Evolutionary conservation across 148 eudicot species (phyloP).

Genomic region (Pharnaceum exiguum): DNA sequence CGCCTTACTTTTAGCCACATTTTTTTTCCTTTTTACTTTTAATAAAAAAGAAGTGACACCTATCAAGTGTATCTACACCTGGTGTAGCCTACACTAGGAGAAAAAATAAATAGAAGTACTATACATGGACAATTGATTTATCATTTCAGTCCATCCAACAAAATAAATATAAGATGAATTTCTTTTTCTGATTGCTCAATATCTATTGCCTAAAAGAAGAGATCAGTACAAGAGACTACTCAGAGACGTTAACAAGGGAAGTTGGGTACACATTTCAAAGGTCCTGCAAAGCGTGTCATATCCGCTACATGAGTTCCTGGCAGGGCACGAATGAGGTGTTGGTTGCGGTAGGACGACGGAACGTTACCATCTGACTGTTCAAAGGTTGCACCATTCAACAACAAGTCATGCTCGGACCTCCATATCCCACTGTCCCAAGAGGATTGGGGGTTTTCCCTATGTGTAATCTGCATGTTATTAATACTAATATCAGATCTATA

Average conservation of each 20-base stretch:
- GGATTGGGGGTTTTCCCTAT: constrained; percentile 14
- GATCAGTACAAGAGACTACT: too few species aligned
- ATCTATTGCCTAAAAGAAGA: too few species aligned
- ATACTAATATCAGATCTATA: too few species aligned
- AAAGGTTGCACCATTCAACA: constrained; percentile 56
- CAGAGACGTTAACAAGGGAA: constrained; percentile 31
- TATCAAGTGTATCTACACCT: too few species aligned
- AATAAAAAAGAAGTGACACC: too few species aligned
- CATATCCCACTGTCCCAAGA: constrained; percentile 44
- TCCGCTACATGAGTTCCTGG: constrained; percentile 25
- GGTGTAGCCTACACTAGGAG: too few species aligned
- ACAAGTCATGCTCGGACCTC: constrained; percentile 43
- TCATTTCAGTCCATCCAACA: too few species aligned
- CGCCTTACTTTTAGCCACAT: too few species aligned
- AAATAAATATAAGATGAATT: too few species aligned
- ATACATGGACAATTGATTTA: too few species aligned
- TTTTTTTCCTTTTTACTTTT: too few species aligned
- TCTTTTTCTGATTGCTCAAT: not conserved
- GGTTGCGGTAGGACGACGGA: not conserved
- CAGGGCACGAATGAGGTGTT: constrained; percentile 14
- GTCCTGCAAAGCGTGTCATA: constrained; percentile 42
- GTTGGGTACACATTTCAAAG: constrained; percentile 28
- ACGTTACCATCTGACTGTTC: constrained; percentile 29
- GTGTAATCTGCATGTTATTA: constrained; percentile 7
- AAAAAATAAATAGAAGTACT: too few species aligned